A percentile compares a stretch with the other conserved stretches of the same genome.
phyloP scores from a whole-genome alignment of 345 rosid species.

The Linum lewisii region DNA sequence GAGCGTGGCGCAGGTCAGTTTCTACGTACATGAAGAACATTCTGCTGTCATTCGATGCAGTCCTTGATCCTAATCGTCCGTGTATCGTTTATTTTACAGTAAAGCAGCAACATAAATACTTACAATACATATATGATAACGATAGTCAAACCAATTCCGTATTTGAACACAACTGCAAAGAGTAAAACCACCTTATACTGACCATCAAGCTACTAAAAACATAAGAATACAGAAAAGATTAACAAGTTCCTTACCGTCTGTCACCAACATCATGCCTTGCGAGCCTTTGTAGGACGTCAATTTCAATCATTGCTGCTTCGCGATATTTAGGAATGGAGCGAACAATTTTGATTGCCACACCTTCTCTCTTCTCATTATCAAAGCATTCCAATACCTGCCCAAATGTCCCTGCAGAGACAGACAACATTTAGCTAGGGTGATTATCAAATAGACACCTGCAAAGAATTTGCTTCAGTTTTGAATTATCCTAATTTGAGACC shows the following conservation, averaged over 20 bases:
- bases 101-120: too few species aligned
- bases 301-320: conserved; percentile 68
- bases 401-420: conserved; percentile 71
- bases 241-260: conserved; percentile 40
- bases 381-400: conserved; percentile 87
- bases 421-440: conserved; percentile 48
- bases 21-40: too few species aligned
- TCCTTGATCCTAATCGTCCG: too few species aligned
- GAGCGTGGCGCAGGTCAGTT: conserved; percentile 92
- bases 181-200: conserved; percentile 10
- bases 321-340: conserved; percentile 57
- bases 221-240: neutral
- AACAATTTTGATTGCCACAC: conserved; percentile 57
- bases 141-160: conserved; percentile 62
- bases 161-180: conserved; percentile 65
- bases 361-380: conserved; percentile 54
- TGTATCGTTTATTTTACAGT: too few species aligned
- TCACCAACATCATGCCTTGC: conserved; percentile 41
- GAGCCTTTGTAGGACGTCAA: conserved; percentile 54
- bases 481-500: too few species aligned
- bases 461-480: too few species aligned
- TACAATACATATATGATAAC: conserved; percentile 69
- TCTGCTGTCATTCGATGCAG: too few species aligned
- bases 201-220: neutral
- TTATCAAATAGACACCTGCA: too few species aligned